Base-by-base conservation (phyloP, 1,139 yeast species). In the Nakaseomyces bracarensis region DNA sequence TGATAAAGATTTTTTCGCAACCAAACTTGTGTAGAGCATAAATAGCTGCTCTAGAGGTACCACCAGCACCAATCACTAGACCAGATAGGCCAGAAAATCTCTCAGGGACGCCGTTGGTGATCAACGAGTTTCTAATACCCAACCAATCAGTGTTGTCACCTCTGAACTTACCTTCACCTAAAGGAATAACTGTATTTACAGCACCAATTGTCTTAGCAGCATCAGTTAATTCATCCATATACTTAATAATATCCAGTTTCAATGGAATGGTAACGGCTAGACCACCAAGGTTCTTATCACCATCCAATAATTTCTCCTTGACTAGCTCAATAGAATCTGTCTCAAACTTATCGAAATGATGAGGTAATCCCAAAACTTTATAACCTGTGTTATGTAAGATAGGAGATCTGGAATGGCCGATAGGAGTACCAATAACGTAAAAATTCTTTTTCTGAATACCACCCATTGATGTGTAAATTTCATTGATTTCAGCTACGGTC, bases 71-170 rank as follows among this genome's bases (percentile, higher is more conserved):
- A 51, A 91, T 70, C 41, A 91, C 82, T 47, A 91, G 68, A 34
- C 87, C 93, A 44, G 71, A 69, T 15, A 70, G 63, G 5, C 60
- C 51, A 54, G 67, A 28, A 11, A 20, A n/a, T 43, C 52, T 48
- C 35, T 66, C 65, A 27, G 83, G 76, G 26, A 79, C 79, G 9
- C 91, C 91, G 45, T 72, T 70, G 46, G 72, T 64, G 34, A 67
- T 59, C 53, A 86, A 77, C 1, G 95, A 76, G 49, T 81, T 74
- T 38, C 70, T 71, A 52, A 93, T 83, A 18, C 98, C 99, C 43
- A 79, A 67, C 95, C 96, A 91, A 63, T 93, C 99, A 37, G 99
- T 93, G 66, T 93, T 93, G 54, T 85, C 93, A 47, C 97, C 98
- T 43, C 67, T 63, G 43, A 81, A 73, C 49, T 71, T 69, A 10